Evolutionary conservation across 352 stramenopile genomes (phyloP).

Genomic region (Thraustochytrium aureum): DNA sequence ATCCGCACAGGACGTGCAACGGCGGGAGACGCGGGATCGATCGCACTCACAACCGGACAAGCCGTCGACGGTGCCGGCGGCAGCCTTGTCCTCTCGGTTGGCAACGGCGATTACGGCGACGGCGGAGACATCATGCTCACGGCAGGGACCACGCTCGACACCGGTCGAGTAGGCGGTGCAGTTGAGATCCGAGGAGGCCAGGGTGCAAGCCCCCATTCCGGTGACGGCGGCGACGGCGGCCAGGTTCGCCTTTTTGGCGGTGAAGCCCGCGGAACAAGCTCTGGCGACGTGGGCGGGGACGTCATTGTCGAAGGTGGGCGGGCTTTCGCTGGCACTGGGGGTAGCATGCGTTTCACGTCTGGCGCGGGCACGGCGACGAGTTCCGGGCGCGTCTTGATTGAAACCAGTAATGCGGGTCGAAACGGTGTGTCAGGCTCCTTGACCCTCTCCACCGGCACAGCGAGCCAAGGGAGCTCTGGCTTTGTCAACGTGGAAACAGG

Average conservation of each 20-base stretch:
- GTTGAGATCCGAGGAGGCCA: slow-evolving; percentile 75
- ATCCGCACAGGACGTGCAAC: slow-evolving; percentile 35
- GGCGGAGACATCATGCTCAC: slow-evolving; percentile 48
- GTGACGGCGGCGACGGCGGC: slow-evolving; percentile 84
- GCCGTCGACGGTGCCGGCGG: slow-evolving; percentile 60
- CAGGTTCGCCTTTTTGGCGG: slow-evolving; percentile 75
- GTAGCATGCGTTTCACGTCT: slow-evolving; percentile 43
- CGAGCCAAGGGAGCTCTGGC: slow-evolving; percentile 58
- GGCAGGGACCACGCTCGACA: slow-evolving; percentile 47
- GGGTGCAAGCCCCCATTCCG: slow-evolving; percentile 71
- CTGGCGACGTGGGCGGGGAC: slow-evolving; percentile 79
- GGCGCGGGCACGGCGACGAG: slow-evolving; percentile 18
- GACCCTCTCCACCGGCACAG: slow-evolving; percentile 42
- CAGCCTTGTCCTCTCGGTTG: slow-evolving; percentile 50
- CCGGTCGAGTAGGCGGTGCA: slow-evolving; percentile 64
- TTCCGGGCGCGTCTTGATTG: slow-evolving; percentile 35
- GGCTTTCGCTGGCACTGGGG: slow-evolving; percentile 61
- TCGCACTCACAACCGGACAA: slow-evolving; percentile 60
- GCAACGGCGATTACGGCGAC: slow-evolving; percentile 24
- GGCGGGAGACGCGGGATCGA: slow-evolving; percentile 60
- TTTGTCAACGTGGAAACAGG: slow-evolving; percentile 62
- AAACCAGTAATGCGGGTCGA: slow-evolving; percentile 32
- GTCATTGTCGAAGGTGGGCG: slow-evolving; percentile 71
- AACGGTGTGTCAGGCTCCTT: slow-evolving; percentile 64
- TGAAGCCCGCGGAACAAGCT: slow-evolving; percentile 76